Conservation (phyloP, 192 early-diverging fungal genomes). For the Polychytrium aggregatum region DNA sequence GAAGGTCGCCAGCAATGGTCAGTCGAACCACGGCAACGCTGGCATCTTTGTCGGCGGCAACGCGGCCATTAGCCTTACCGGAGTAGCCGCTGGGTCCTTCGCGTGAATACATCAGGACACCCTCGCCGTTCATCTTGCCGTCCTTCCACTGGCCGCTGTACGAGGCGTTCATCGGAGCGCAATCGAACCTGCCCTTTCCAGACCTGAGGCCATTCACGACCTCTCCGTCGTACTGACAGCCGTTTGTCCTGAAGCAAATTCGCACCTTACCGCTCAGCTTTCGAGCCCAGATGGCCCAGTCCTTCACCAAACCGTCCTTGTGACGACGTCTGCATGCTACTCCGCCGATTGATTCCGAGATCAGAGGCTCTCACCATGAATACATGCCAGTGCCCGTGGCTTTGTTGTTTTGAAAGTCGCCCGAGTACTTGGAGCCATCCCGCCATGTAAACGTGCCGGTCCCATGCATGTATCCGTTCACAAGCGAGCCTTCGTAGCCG, state of each 20-base stretch:
- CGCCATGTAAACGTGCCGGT: conserved; percentile 29
- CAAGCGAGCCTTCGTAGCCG: conserved; percentile 24
- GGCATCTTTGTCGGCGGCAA: not conserved
- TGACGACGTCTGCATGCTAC: no score
- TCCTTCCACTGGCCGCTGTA: conserved; percentile 38
- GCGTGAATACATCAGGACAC: not conserved
- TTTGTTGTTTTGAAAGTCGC: conserved; percentile 32
- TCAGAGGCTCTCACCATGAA: conserved; percentile 20
- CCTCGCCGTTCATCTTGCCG: conserved; percentile 29
- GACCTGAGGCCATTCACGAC: conserved; percentile 30
- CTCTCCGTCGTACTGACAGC: conserved; percentile 30
- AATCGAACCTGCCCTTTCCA: conserved; percentile 27
- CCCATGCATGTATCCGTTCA: conserved; percentile 31
- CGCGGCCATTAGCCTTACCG: not conserved
- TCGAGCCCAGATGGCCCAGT: no score
- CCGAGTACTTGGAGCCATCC: conserved; percentile 28
- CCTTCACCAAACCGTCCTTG: not conserved
- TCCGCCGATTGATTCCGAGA: not conserved
- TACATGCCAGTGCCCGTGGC: conserved; percentile 30
- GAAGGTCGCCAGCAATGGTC: not conserved
- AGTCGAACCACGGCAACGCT: not conserved
- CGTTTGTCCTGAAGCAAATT: conserved; percentile 26
- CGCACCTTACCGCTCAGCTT: no score
- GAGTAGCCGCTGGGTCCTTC: not conserved
- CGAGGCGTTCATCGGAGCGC: conserved; percentile 1